A percentile compares a stretch with the other conserved stretches of the same genome.
Conservation (phyloP, 164 flowering plant genomes). For the Magnolia kwangsiensis region DNA sequence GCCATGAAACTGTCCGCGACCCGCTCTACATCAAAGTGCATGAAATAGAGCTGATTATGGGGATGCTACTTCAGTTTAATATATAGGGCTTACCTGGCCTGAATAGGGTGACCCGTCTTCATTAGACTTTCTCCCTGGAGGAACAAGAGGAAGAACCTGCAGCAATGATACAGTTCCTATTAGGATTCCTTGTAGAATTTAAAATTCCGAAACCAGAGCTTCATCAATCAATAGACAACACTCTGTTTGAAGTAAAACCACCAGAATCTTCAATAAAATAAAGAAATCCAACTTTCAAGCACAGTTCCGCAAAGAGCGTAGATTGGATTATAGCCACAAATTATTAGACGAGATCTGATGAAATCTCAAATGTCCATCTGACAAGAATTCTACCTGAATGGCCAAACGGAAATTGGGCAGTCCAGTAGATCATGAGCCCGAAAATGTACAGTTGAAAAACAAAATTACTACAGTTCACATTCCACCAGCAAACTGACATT, state of each 20-base stretch:
- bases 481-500: too few relatives aligned
- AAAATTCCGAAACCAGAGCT: neutral
- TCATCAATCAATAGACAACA: neutral
- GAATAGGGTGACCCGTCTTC: constrained; percentile 94
- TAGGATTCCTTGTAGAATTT: neutral
- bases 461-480: too few relatives aligned
- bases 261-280: neutral
- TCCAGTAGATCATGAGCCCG: too few relatives aligned
- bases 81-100: constrained; percentile 59
- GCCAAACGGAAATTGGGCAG: too few relatives aligned
- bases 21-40: neutral
- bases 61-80: neutral
- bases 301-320: too few relatives aligned
- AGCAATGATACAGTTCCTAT: neutral
- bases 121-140: constrained; percentile 79
- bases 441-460: too few relatives aligned
- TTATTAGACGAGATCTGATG: too few relatives aligned
- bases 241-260: neutral
- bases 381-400: too few relatives aligned
- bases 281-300: too few relatives aligned
- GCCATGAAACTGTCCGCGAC: too few relatives aligned
- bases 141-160: constrained; percentile 97
- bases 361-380: too few relatives aligned
- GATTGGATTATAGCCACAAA: too few relatives aligned
- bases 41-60: neutral